Evolutionary conservation across 176 grass and related monocot genomes (phyloP).

Genomic region (Oryza nivara): DNA sequence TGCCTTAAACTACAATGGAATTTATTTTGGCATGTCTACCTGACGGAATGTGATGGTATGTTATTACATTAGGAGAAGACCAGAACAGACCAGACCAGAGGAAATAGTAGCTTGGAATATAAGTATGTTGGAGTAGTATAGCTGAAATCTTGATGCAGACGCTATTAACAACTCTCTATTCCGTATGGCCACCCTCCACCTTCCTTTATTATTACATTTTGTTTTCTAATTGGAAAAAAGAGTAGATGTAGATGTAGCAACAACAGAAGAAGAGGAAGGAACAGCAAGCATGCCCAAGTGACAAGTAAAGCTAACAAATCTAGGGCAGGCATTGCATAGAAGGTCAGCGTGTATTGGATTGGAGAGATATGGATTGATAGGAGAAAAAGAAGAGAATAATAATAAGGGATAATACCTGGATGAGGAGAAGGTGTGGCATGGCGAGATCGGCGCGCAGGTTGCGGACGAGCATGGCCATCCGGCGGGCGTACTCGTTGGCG

Average conservation of each 20-base stretch:
- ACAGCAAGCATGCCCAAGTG: constrained; percentile 32
- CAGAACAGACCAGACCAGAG: background rate
- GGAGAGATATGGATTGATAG: too few relatives aligned
- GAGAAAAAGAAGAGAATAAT: background rate
- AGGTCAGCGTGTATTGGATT: too few relatives aligned
- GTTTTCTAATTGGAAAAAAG: too few relatives aligned
- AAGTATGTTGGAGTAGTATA: background rate
- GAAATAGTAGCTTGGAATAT: background rate
- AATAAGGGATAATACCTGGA: constrained; percentile 47
- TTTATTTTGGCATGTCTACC: too few relatives aligned
- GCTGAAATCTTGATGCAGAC: background rate
- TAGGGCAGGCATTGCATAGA: too few relatives aligned
- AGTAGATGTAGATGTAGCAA: too few relatives aligned
- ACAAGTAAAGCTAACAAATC: background rate
- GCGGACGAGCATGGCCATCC: constrained; percentile 56
- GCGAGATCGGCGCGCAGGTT: constrained; percentile 65
- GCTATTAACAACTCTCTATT: constrained; percentile 1
- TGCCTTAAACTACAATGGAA: too few relatives aligned
- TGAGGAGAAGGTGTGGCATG: constrained; percentile 65
- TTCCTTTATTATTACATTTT: background rate
- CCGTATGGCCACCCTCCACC: background rate
- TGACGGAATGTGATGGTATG: background rate
- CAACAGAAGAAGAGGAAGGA: background rate
- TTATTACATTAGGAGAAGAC: background rate
- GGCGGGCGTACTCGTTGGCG: constrained; percentile 54